Evolutionary conservation across 2,329 filamentous ascomycete genomes (phyloP).

Genomic region (Hymenoscyphus occultus): DNA sequence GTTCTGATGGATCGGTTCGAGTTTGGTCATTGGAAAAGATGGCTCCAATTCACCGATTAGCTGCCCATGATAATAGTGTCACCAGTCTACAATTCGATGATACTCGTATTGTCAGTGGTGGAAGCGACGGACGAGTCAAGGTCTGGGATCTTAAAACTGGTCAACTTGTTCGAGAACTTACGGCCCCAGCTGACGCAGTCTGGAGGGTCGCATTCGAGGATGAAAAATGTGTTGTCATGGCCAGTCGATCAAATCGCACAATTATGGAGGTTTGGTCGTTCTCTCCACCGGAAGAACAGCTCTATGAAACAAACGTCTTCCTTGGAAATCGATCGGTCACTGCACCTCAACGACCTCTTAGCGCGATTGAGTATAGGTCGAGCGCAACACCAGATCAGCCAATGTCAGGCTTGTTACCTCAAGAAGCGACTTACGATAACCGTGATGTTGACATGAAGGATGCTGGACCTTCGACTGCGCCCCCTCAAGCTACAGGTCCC

Average conservation of each 20-base stretch:
- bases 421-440: constrained; percentile 21
- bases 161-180: constrained; percentile 84
- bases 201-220: constrained; percentile 98
- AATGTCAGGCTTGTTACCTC: constrained; percentile 27
- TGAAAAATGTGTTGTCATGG: constrained; percentile 96
- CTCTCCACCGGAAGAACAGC: constrained; percentile 73
- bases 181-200: constrained; percentile 87
- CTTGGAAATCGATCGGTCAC: constrained; percentile 31
- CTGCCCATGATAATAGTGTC: constrained; percentile 97
- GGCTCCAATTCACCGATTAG: constrained; percentile 87
- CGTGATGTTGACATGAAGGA: constrained; percentile 34
- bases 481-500: constrained; percentile 29
- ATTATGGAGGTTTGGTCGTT: constrained; percentile 99
- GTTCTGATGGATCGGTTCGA: constrained; percentile 90
- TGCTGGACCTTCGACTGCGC: constrained; percentile 33
- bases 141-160: constrained; percentile 97
- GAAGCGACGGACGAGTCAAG: constrained; percentile 95
- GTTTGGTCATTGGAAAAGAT: constrained; percentile 94
- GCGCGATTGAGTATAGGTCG: constrained; percentile 34
- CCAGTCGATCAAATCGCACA: constrained; percentile 77
- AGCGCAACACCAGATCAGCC: constrained; percentile 27
- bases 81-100: constrained; percentile 98
- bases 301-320: constrained; percentile 40
- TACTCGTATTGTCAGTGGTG: constrained; percentile 89
- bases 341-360: constrained; percentile 31